Percentiles rank a stretch among this genome's conserved stretches.
Conservation (phyloP, 352 stramenopile species). For the Peronospora farinosa region DNA sequence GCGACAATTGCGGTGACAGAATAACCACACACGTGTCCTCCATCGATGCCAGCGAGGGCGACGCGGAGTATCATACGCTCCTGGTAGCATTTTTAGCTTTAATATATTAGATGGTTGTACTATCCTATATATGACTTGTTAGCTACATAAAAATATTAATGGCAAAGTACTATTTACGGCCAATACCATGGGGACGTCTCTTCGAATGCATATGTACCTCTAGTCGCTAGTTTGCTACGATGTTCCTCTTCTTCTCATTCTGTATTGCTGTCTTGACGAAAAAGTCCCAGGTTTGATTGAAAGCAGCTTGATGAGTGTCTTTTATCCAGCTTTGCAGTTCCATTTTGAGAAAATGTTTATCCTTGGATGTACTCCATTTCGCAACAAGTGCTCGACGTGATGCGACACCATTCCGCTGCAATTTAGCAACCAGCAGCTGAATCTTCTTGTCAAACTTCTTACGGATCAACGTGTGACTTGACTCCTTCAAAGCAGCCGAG, state of each 20-base stretch:
- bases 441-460: slow-evolving; percentile 88
- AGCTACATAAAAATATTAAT: too few relatives aligned
- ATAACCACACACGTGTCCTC: slow-evolving; percentile 18
- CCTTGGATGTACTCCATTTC: slow-evolving; percentile 36
- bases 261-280: slow-evolving; percentile 28
- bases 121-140: too few relatives aligned
- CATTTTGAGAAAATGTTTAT: slow-evolving; percentile 37
- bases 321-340: slow-evolving; percentile 60
- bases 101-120: too few relatives aligned
- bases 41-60: slow-evolving; percentile 14
- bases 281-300: slow-evolving; percentile 41
- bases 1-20: slow-evolving; percentile 1
- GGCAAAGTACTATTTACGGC: too few relatives aligned
- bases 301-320: slow-evolving; percentile 42
- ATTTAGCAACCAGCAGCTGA: slow-evolving; percentile 58
- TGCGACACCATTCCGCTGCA: slow-evolving; percentile 46
- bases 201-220: neutral
- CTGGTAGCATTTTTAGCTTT: slow-evolving; percentile 6
- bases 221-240: neutral
- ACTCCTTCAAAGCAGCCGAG: slow-evolving; percentile 83
- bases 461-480: slow-evolving; percentile 87
- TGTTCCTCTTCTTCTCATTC: slow-evolving; percentile 3
- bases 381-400: slow-evolving; percentile 35
- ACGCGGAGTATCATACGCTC: slow-evolving; percentile 8
- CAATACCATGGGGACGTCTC: neutral